Conservation (phyloP, 345 rosid species). For the Viola odorata region DNA sequence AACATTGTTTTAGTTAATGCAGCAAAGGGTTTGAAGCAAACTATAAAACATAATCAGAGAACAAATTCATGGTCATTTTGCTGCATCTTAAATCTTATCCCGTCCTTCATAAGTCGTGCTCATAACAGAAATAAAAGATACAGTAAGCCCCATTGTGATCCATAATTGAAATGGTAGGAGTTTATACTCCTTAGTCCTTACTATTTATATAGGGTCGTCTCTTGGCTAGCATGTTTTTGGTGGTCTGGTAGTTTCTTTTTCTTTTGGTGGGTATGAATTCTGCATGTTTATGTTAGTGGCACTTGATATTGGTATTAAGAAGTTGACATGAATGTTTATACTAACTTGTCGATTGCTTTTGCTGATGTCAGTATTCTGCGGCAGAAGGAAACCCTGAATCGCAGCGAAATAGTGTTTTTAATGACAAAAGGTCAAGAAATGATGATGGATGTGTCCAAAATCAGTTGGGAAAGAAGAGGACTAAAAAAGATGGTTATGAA, state of each 20-base stretch:
- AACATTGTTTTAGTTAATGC: too few species aligned
- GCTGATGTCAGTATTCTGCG: slow-evolving; percentile 24
- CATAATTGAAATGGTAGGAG: too few species aligned
- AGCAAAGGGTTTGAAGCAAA: too few species aligned
- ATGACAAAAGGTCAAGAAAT: slow-evolving; percentile 33
- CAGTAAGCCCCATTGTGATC: too few species aligned
- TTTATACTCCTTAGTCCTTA: too few species aligned
- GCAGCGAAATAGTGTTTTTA: neutral
- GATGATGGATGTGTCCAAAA: slow-evolving; percentile 13
- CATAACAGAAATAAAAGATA: too few species aligned
- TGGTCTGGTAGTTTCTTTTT: neutral
- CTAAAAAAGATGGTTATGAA: slow-evolving; percentile 1
- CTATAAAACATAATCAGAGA: too few species aligned
- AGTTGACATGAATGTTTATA: neutral
- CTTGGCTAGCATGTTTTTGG: too few species aligned
- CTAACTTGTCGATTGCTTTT: neutral
- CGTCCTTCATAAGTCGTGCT: too few species aligned
- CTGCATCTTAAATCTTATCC: too few species aligned
- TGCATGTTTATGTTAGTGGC: neutral
- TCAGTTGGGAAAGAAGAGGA: slow-evolving; percentile 16
- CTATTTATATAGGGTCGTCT: too few species aligned
- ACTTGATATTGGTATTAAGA: neutral
- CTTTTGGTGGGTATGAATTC: neutral
- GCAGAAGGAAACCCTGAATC: slow-evolving; percentile 2
- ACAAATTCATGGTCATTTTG: too few species aligned